phyloP scores from a whole-genome alignment of 257 asterid species.

The Solanum chaucha region DNA sequence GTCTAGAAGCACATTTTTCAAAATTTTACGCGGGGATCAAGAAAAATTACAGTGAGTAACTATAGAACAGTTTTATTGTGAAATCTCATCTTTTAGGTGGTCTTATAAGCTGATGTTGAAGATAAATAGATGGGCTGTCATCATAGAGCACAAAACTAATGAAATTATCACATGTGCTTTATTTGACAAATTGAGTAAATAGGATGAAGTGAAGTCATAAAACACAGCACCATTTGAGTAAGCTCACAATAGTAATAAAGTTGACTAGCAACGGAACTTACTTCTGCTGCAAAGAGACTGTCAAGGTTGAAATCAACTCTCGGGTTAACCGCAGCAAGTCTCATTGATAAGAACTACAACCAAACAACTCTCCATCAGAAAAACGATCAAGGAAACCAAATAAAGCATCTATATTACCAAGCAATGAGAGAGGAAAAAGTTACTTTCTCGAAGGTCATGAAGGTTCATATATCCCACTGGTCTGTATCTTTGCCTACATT shows the following conservation, averaged over 20 bases:
- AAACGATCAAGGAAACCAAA: not conserved
- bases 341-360: slow-evolving; percentile 74
- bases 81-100: not conserved
- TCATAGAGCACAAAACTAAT: not conserved
- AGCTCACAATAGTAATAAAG: not conserved
- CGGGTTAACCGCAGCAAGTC: slow-evolving; percentile 82
- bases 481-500: not conserved
- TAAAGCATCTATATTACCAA: not conserved
- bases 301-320: slow-evolving; percentile 65
- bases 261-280: slow-evolving; percentile 16
- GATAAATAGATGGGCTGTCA: not conserved
- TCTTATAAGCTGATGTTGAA: not conserved
- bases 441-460: not conserved
- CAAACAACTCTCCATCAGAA: slow-evolving; percentile 9
- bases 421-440: not conserved
- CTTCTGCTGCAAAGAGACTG: slow-evolving; percentile 54
- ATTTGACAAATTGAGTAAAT: not conserved
- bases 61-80: not conserved
- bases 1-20: not conserved
- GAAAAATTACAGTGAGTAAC: not conserved
- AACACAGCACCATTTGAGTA: not conserved
- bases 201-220: not conserved
- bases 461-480: not conserved
- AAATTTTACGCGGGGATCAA: not conserved
- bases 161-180: not conserved